These are phyloP conservation scores for Corynespora cassiicola DNA, from an alignment of 2,329 filamentous ascomycete species.

Conservation along the genomic window DNA sequence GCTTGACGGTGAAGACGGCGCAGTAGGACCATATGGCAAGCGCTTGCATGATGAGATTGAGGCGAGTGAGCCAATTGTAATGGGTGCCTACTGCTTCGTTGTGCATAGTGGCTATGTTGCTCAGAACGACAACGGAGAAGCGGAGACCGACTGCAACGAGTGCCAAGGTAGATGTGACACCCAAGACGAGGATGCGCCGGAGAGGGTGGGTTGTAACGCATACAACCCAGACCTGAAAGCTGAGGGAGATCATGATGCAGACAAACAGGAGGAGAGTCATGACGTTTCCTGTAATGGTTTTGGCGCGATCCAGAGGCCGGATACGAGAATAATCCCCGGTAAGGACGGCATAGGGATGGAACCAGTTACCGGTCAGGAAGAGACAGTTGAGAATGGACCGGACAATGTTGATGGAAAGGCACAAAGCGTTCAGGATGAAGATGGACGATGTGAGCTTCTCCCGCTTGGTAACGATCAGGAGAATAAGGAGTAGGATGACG, in stretches of 20 bases:
- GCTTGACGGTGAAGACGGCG: conserved; percentile 66
- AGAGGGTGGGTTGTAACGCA: conserved; percentile 56
- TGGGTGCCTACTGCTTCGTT: conserved; percentile 29
- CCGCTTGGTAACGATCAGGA: conserved; percentile 71
- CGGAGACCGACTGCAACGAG: conserved; percentile 61
- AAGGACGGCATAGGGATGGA: conserved; percentile 67
- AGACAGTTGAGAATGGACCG: conserved; percentile 64
- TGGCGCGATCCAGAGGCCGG: conserved; percentile 50
- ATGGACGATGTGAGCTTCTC: conserved; percentile 70
- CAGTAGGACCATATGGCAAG: conserved; percentile 68
- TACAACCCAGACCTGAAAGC: conserved; percentile 69
- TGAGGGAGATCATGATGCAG: conserved; percentile 64
- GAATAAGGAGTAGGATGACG: conserved; percentile 67
- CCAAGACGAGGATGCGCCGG: conserved; percentile 55
- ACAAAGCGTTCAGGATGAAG: conserved; percentile 69
- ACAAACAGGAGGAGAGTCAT: conserved; percentile 61
- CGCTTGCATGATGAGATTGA: conserved; percentile 59
- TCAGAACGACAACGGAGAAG: conserved; percentile 59
- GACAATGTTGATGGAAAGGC: conserved; percentile 66
- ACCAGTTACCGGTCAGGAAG: conserved; percentile 67
- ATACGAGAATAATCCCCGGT: conserved; percentile 62
- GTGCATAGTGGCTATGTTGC: conserved; percentile 49
- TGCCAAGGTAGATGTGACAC: conserved; percentile 56
- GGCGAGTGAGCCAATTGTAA: conserved; percentile 31
- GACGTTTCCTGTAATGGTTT: conserved; percentile 56